Base-by-base conservation (phyloP, 208 protist species). In the Crithidia sp. region DNA sequence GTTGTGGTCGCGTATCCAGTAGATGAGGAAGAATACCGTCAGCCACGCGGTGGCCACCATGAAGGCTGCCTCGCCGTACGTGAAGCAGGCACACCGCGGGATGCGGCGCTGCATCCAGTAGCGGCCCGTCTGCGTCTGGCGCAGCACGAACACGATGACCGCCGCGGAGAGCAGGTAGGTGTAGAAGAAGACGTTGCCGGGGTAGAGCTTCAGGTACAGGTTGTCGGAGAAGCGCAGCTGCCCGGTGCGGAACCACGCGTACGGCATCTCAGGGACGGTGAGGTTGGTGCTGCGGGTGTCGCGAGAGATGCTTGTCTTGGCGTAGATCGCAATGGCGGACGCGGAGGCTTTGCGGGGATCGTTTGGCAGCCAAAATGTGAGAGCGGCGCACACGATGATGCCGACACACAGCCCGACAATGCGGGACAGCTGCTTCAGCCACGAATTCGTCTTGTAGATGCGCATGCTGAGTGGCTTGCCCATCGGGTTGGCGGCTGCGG, bases 1-100 rank as follows among this genome's bases (percentile, higher is more conserved):
- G 77, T 89, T 92, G 78, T 92, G 87, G 52, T 82, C 83, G 39
- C 73, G 81, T 12, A 89, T 10, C 87, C 87, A 92, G 71, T 92
- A 92, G 57, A 85, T 55, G 67, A 76, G 79, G 71, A 92, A 92
- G 54, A 85, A 53, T n/a, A 68, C 41, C 4, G 76, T 43, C 8
- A 92, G 58, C 50, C 76, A 16, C 39, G 69, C 37, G 43, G 82
- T 89, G 14, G 71, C 45, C 56, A 55, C 56, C 10, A 73, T 17
- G 56, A 89, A 73, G 12, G 66, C 66, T 3, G 74, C 55, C 63
- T 89, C 76, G 45, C 73, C 68, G 50, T 69, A 44, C 16, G 69
- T 76, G 44, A 79, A 82, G 53, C 57, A 56, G 39, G 71, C 58
- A 28, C 56, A 55, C 39, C n/a, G 37, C 45, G 56, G 56, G 14